phyloP scores from a whole-genome alignment of 768 basidiomycete species.

The Russula brevipes region DNA sequence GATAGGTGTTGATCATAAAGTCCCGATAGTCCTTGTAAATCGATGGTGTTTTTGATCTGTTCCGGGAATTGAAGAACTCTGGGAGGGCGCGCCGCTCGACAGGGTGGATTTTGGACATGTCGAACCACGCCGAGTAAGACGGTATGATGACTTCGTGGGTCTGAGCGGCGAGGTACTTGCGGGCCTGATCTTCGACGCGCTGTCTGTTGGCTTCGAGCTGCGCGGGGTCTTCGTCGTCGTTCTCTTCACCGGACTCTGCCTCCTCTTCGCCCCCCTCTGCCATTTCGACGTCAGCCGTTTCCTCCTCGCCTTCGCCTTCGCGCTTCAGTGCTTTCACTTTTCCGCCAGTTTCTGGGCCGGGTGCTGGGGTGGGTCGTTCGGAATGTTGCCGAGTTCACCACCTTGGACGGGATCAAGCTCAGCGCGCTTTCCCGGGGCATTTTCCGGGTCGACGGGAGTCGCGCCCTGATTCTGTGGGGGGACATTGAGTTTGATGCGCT shows the following conservation, averaged over 20 bases:
- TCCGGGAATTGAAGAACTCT: conserved; percentile 96
- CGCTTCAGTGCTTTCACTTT: conserved; percentile 37
- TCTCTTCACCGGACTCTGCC: conserved; percentile 70
- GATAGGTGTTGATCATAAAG: conserved; percentile 99
- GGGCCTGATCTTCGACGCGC: conserved; percentile 79
- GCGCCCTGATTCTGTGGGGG: conserved; percentile 52
- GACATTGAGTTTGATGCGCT: conserved; percentile 35
- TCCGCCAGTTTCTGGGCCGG: conserved; percentile 32
- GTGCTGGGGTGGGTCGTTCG: conserved; percentile 33
- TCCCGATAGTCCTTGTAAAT: conserved; percentile 99
- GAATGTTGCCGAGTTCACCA: conserved; percentile 74
- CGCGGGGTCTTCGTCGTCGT: conserved; percentile 81
- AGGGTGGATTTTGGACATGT: conserved; percentile 88
- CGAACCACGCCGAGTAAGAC: conserved; percentile 97
- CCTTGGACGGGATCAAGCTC: conserved; percentile 82
- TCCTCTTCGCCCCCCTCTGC: conserved; percentile 74
- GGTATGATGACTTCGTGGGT: conserved; percentile 97
- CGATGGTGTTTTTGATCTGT: conserved; percentile 90
- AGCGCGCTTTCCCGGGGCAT: conserved; percentile 78
- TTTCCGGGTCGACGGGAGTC: conserved; percentile 69
- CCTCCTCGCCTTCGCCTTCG: conserved; percentile 59
- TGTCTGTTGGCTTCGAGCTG: conserved; percentile 75
- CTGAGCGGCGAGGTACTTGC: conserved; percentile 93
- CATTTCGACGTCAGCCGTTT: conserved; percentile 75
- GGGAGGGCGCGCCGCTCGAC: conserved; percentile 90